Base-by-base conservation (phyloP, 2,329 filamentous ascomycete species). In the Talaromyces sp. region DNA sequence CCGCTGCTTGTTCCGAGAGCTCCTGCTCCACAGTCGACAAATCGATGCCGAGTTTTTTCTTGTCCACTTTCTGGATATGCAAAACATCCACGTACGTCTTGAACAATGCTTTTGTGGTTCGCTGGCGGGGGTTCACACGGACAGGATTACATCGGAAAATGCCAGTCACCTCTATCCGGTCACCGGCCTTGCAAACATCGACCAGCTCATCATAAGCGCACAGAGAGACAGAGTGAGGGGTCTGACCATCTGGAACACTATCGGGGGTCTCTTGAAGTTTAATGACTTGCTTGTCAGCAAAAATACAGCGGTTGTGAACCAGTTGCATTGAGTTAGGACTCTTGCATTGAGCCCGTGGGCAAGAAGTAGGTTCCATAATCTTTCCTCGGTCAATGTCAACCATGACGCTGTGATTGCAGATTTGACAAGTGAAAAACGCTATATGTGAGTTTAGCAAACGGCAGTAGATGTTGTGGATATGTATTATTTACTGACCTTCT, bases 201-300 rank as follows among this genome's bases (percentile, higher is more conserved):
- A 99, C 95, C 54, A 99, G 80, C 72, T 99, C 94, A 68, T 97
- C 93, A 72, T 99, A 97, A 11, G 92, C 90, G 68, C 93, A 97
- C 52, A 99, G 84, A 0, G 93, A 97, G 25, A 99, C 94, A 0
- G 93, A 96, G 74, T 99, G 94, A 13, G 94, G 94, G 19, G 94
- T 99, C 75, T 99, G 94, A 17, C 94, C 94, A 64, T 96, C 89
- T 51, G 94, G 94, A 17, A 99, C 89, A 37, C 86, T 90, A 73
- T 99, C 94, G 0, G 94, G 94, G 0, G 94, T 99, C 75, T 99
- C 94, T 75, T 99, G 94, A 40, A 99, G 81, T 74, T 99, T 99
- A 77, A 99, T 96, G 60, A 99, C 91, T 72, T 99, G 94, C 78
- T 99, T 99, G 73, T 99, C 94, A 57, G 92, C 88, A 68, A 99